Conservation (phyloP, 73 alveolate genomes). For the Paraurostyla sp. region DNA sequence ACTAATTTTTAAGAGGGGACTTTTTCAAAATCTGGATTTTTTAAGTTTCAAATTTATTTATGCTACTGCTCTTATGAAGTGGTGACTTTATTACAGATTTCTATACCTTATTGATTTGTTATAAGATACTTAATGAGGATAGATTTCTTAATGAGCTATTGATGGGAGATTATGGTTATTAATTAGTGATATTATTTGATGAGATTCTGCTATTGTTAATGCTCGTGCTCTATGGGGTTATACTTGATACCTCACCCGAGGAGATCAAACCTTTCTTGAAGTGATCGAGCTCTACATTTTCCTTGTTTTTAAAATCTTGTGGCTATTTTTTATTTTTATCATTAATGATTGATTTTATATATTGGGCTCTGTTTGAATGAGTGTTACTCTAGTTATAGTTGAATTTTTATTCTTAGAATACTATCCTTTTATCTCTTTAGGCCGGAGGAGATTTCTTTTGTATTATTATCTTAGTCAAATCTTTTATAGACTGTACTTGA, state of each 20-base stretch:
- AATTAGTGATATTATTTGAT: not conserved
- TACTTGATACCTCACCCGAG: constrained; percentile 45
- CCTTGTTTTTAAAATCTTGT: too few relatives aligned
- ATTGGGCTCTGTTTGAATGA: too few relatives aligned
- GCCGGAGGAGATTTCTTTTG: constrained; percentile 19
- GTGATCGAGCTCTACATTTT: not conserved
- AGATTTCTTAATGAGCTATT: constrained; percentile 2
- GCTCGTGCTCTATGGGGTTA: constrained; percentile 21
- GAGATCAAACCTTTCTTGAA: not conserved
- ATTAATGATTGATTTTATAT: not conserved
- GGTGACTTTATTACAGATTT: not conserved
- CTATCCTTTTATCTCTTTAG: not conserved
- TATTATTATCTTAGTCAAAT: constrained; percentile 13
- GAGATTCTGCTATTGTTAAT: not conserved
- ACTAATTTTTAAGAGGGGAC: too few relatives aligned
- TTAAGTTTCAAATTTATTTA: not conserved
- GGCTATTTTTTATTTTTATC: not conserved
- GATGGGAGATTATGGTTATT: not conserved
- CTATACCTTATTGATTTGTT: not conserved
- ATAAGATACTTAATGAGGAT: constrained; percentile 17
- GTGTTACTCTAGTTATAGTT: not conserved
- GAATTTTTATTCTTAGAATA: not conserved
- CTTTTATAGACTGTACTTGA: not conserved
- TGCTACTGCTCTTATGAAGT: not conserved
- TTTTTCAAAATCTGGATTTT: too few relatives aligned